Evolutionary conservation across 257 asterid species (phyloP), one percentile per base, ranked within the genome.

Genomic region (Lycium ferocissimum): DNA sequence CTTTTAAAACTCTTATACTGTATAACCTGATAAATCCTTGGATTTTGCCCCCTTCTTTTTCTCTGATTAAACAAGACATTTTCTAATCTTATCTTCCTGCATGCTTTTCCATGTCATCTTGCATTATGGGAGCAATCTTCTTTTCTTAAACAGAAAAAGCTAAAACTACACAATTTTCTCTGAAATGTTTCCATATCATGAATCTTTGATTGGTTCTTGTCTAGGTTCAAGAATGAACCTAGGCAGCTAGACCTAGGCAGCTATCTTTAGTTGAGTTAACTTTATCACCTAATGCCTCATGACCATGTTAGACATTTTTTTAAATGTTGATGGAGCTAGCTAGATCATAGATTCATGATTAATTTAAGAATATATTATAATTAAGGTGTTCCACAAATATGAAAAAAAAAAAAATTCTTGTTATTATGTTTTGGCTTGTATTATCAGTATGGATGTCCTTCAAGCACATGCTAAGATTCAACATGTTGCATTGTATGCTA

Each of bases 171-270:
- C 33, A 35, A 66, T 79, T 83, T 86, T 72, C 62, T 84, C 53
- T 79, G 26, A 17, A 33, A 33, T 18, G 56, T 81, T 13, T 71
- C 45, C 2, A 66, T 14, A 70, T 37, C 22, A 49, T 83, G 93
- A 87, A 90, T 86, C 81, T 86, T 53, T 35, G 56, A 2, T 2
- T 43, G 14, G n/a, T 87, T 83, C 26, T 82, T 18, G 91, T 88
- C 91, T 84, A 87, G 90, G 83, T 90, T 72, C 91, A 87, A 56
- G 85, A 83, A 83, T 73, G 73, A 69, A 57, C 37, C 84, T 61
- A 71, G 83, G 79, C 35, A 82, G 13, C 63, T 51, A 83, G n/a
- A 57, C 37, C 84, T 61, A 71, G 83, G 79, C 35, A 82, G 13
- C 63, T 51, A 83, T n/a, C 56, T 72, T 58, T 54, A 35, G 67